These are phyloP conservation scores for Cordyceps cateniannulata DNA, from an alignment of 2,329 filamentous ascomycete genomes.

Conservation along the genomic window DNA sequence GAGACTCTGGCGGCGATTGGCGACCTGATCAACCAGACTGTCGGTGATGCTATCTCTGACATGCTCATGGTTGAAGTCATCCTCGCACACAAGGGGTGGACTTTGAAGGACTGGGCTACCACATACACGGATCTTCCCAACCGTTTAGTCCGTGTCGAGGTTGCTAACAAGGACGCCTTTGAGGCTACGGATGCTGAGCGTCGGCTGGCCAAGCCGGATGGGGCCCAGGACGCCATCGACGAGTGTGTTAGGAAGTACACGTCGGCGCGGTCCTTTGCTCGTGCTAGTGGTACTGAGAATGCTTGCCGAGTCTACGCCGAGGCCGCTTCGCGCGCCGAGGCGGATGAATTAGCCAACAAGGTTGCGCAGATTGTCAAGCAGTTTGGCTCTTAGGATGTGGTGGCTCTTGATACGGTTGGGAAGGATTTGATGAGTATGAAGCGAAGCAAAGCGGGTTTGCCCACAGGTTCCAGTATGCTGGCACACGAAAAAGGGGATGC, in stretches of 20 bases:
- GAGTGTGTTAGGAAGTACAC: constrained; percentile 83
- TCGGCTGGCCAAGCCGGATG: constrained; percentile 70
- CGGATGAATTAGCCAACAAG: constrained; percentile 81
- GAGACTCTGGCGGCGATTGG: constrained; percentile 77
- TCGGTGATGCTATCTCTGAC: constrained; percentile 92
- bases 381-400: constrained; percentile 28
- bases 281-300: constrained; percentile 92
- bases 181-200: constrained; percentile 89
- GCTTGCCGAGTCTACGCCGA: constrained; percentile 95
- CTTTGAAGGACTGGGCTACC: constrained; percentile 80
- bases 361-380: constrained; percentile 71
- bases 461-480: background rate
- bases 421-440: background rate
- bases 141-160: constrained; percentile 87
- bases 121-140: constrained; percentile 95
- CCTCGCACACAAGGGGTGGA: constrained; percentile 90
- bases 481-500: background rate
- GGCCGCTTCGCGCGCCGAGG: constrained; percentile 80
- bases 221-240: constrained; percentile 82
- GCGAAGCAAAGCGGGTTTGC: background rate
- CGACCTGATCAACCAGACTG: constrained; percentile 95
- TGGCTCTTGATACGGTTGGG: background rate
- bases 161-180: constrained; percentile 82
- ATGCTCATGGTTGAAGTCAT: constrained; percentile 95
- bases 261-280: constrained; percentile 81